Base-by-base conservation (phyloP, 2,329 filamentous ascomycete genomes). In the Fusarium redolens region DNA sequence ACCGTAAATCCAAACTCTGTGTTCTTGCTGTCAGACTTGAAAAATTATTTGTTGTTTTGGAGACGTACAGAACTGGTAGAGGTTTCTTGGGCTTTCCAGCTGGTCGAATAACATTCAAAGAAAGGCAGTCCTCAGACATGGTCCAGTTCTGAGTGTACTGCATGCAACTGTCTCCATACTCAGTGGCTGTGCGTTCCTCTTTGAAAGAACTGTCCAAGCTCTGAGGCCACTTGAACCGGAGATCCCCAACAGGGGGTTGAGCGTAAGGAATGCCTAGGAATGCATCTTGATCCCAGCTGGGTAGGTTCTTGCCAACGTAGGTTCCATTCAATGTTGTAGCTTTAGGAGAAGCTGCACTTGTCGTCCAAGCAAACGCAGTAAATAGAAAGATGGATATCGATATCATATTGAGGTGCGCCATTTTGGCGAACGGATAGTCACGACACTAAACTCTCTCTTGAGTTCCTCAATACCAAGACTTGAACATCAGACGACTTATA, bases 1-100 rank as follows among this genome's bases (percentile, higher is more conserved):
- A 17, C 88, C 84, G 71, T 91, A 88, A 31, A 92, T 88, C 90
- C 90, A 92, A 15, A 79, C 77, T 12, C 75, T 78, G 22, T 18
- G 2, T 25, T 17, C 4, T 14, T 38, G 7, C 12, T 30, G 30
- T 72, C 14, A 72, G 58, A 40, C 20, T 28, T 28, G 6, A 17
- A 17, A 10, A 2, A 13, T 5, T 12, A 8, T 20, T 5, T 5
- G 5, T 28, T n/a, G 0, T 7, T 22, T 3, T 9, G 4, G 8
- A 3, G 14, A 66, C 74, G 7, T 59, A 47, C 75, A 77, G 43
- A 6, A 86, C 85, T 4, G 85, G 84, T 5, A 85, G 75, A 0
- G 75, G 79, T 13, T 79, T 76, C 17, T 78, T 71, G 4, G 73
- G 61, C n/a, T 74, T 77, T 2, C 79, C 80, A 1, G 82, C 69